phyloP scores from a whole-genome alignment of 1,139 yeast genomes.

The Yamadazyma dendronema region DNA sequence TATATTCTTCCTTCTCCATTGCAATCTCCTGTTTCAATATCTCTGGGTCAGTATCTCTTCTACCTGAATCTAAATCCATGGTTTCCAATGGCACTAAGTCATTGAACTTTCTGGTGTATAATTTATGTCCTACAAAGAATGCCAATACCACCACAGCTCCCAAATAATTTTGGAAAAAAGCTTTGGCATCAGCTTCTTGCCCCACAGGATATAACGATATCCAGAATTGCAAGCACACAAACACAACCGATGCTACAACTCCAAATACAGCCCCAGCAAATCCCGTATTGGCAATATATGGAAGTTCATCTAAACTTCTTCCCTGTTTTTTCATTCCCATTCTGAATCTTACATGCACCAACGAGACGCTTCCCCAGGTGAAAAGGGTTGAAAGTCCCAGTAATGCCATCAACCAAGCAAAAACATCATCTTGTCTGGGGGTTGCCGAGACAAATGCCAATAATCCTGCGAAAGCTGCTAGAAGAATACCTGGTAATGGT shows the following conservation, averaged over 20 bases:
- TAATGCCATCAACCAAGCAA: conserved; percentile 42
- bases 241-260: conserved; percentile 21
- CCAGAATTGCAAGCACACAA: conserved; percentile 44
- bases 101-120: conserved; percentile 29
- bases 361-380: conserved; percentile 42
- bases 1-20: conserved; percentile 28
- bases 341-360: conserved; percentile 40
- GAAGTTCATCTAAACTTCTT: conserved; percentile 32
- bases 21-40: conserved; percentile 35
- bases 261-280: conserved; percentile 33
- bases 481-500: conserved; percentile 39
- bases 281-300: conserved; percentile 39
- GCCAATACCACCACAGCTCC: conserved; percentile 59
- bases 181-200: conserved; percentile 27
- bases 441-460: conserved; percentile 44
- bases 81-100: conserved; percentile 27
- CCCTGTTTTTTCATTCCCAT: conserved; percentile 32
- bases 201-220: conserved; percentile 39
- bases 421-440: conserved; percentile 34
- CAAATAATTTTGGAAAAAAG: conserved; percentile 60
- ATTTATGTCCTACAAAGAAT: conserved; percentile 51
- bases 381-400: conserved; percentile 43
- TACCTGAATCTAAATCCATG: conserved; percentile 40
- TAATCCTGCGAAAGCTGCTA: conserved; percentile 36
- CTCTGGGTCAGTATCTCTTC: conserved; percentile 39